Base-by-base conservation (phyloP, 2,329 filamentous ascomycete genomes). In the Pseudogymnoascus sp. region DNA sequence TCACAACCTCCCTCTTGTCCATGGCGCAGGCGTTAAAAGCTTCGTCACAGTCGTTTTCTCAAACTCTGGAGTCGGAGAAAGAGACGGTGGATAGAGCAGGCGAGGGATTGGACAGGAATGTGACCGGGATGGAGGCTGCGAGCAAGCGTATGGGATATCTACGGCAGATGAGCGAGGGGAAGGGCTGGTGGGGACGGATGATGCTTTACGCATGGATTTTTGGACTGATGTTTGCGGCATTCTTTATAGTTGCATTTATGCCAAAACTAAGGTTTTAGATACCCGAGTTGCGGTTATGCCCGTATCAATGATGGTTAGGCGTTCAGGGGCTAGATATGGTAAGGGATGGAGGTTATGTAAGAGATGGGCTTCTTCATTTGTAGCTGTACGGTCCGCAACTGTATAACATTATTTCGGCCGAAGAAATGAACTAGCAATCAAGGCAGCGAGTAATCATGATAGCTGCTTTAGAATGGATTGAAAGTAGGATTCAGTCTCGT, bases 201-300 rank as follows among this genome's bases (percentile, higher is more conserved):
- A 79, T 93, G 75, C 78, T 97, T 63, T 96, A 94, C 77, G 87
- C 79, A 38, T 88, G 90, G 81, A 91, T 97, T 57, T 89, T 87
- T 68, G 90, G 84, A 30, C 73, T 97, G 64, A 93, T 91, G 86
- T 68, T 95, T n/a, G 75, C 84, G 25, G 82, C 91, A 16, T 77
- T 96, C 35, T 68, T 95, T 71, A 74, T 97, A 65, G 92, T 97
- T 11, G 93, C 93, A 77, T 81, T 93, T 58, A 77, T 91, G 71
- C 93, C 93, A 0, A 97, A 97, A 78, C 74, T 97, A 71, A 81
- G 93, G 69, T 94, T 96, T 70, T 96, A 63, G n/a, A 54, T 54
- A 54, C 47, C 47, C 28, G 16, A 14, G 47, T 54, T 54, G 47
- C 25, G 43, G 43, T 50, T 50, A 30, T 54, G 28, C 25, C 28